Base-by-base conservation (phyloP, 2,329 filamentous ascomycete genomes). In the Fusarium globosum region DNA sequence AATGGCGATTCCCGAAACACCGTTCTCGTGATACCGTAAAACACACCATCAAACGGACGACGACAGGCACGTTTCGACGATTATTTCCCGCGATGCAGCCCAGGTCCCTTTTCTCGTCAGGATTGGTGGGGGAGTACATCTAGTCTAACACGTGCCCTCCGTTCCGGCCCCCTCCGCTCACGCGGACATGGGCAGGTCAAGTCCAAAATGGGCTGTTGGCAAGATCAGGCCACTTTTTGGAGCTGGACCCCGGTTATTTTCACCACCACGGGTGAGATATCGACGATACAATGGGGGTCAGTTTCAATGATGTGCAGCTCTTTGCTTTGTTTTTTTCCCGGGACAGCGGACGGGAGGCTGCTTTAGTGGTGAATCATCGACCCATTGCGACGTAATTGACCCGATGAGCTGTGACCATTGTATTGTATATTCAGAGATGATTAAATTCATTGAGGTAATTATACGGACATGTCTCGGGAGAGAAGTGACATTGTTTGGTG, bases 141-240 rank as follows among this genome's bases (percentile, higher is more conserved):
- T 7, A 41, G 14, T 14, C 56, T 74, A 76, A 72, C 71, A 56
- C 64, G 60, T 61, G 43, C 61, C 43, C 65, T 75, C 66, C 72
- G 74, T 78, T 43, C 74, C 76, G 76, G 76, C 74, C 72, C 72
- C 69, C 74, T 73, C 76, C 76, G 76, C 76, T 77, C 76, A 78
- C 74, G 76, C 74, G 59, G 74, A 14, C 20, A 48, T 65, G 69
- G 69, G 67, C 70, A 70, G 42, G 59, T 68, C 56, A 58, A 55
- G 58, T 36, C 58, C 51, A 63, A 33, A 76, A 78, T 77, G 76
- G 76, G 74, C 76, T 77, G 76, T 77, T 77, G 45, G 41, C 35
- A 21, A 48, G 61, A 77, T 78, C 76, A 77, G 76, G 59, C 76
- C 76, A 77, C 71, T 77, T 76, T 63, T 65, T 65, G 49, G 59